Conservation (phyloP, 225 moss, liverwort and hornwort genomes). For the Marchantia paleacea region DNA sequence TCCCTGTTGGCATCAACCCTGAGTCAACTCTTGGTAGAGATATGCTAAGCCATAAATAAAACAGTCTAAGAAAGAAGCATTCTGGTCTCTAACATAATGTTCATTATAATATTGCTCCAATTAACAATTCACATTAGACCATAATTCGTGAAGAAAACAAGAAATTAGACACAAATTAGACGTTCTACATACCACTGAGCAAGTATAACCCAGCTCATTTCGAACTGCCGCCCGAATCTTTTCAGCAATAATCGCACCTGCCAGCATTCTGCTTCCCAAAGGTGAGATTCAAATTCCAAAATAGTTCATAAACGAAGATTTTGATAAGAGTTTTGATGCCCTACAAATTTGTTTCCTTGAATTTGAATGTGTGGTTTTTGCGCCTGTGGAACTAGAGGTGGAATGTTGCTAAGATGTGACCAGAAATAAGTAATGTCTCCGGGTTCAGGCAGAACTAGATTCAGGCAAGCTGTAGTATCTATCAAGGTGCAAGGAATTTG, state of each 20-base stretch:
- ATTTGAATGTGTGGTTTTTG: background rate
- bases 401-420: background rate
- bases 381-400: background rate
- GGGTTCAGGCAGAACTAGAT: background rate
- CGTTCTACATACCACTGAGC: slow-evolving; percentile 69
- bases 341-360: background rate
- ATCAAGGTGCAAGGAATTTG: background rate
- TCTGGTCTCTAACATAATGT: background rate
- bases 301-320: background rate
- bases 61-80: background rate
- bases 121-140: too few species aligned
- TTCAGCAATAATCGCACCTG: slow-evolving; percentile 90
- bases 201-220: slow-evolving; percentile 84
- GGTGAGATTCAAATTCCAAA: background rate
- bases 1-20: slow-evolving; percentile 43
- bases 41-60: background rate
- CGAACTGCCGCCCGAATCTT: slow-evolving; percentile 72
- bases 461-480: background rate
- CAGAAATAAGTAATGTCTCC: background rate
- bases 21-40: background rate
- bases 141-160: background rate
- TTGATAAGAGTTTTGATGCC: background rate
- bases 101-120: too few species aligned
- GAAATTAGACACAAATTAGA: background rate
- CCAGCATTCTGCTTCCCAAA: slow-evolving; percentile 77